Base-by-base conservation (phyloP, 1,284 basidiomycete species). In the Athelia psychrophila region DNA sequence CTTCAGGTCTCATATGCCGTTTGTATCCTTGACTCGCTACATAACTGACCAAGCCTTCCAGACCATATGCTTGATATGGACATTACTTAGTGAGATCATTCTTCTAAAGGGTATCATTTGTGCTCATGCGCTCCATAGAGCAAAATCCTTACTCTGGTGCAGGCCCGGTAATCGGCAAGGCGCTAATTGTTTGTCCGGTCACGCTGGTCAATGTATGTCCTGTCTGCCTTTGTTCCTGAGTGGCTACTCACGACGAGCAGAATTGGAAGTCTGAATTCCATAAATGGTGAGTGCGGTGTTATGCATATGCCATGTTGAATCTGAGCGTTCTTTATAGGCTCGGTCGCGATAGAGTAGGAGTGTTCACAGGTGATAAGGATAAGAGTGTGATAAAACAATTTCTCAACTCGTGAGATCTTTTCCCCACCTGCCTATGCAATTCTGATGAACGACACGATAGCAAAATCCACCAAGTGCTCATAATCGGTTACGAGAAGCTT, bases 181-280 rank as follows among this genome's bases (percentile, higher is more conserved):
- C 84, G 4, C 75, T 98, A 46, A 89, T 99, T 52, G 97, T 96
- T 23, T 98, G 96, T 64, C 97, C 97, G 0, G 94, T 98, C 8
- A 89, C 95, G 2, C 76, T 99, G 25, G 80, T 96, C 54, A 91
- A 86, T 56, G 91, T 91, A 58, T 59, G 79, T 61, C 5, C 44
- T 22, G 25, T 19, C 24, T 23, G 20, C 38, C 16, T 48, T 20
- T 10, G 19, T 32, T 35, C 51, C 38, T 12, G 27, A 54, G 24
- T 22, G 57, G 22, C 44, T 36, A 44, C 53, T 56, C 3, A 5
- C 13, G 35, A 23, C 18, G 24, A 40, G 23, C 55, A 95, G 85
- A 99, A 99, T 64, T 99, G 97, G 97, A 90, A 86, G 64, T 86
- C 85, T 48, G 97, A 99, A 69, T 95, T 99, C 62, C 79, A 87